phyloP scores from a whole-genome alignment of 306 rosid genomes.

The Rosa persica region DNA sequence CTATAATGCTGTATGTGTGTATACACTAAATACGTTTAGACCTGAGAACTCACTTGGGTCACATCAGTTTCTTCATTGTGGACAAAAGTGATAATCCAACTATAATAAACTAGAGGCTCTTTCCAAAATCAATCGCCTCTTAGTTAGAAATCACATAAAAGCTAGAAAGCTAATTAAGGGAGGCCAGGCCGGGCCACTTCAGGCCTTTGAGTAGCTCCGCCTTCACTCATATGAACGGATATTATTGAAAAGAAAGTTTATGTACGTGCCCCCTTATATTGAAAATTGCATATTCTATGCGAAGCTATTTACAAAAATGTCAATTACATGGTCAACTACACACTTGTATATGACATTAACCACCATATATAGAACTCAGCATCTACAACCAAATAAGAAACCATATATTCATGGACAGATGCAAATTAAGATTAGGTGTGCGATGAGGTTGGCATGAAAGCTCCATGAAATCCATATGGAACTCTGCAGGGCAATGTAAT shows the following conservation, averaged over 20 bases:
- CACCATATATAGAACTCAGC: neutral
- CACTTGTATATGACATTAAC: neutral
- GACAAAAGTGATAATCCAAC: constrained; percentile 63
- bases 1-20: neutral
- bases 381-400: neutral
- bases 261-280: too few relatives aligned
- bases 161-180: too few relatives aligned
- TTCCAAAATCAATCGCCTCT: too few relatives aligned
- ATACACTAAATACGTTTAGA: neutral
- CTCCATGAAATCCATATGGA: constrained; percentile 81
- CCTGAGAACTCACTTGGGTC: constrained; percentile 34
- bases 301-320: too few relatives aligned
- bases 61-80: constrained; percentile 55
- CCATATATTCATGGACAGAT: neutral
- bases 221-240: too few relatives aligned
- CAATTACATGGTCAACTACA: too few relatives aligned
- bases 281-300: too few relatives aligned
- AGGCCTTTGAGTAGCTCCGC: too few relatives aligned
- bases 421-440: neutral
- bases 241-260: too few relatives aligned
- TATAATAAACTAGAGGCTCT: too few relatives aligned
- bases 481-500: constrained; percentile 57
- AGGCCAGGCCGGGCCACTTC: too few relatives aligned
- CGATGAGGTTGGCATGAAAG: constrained; percentile 37
- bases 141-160: too few relatives aligned